A percentile compares a stretch with the other conserved stretches of the same genome.
phyloP scores from a whole-genome alignment of 2,329 filamentous ascomycete genomes.

The Cordyceps cateniannulata region DNA sequence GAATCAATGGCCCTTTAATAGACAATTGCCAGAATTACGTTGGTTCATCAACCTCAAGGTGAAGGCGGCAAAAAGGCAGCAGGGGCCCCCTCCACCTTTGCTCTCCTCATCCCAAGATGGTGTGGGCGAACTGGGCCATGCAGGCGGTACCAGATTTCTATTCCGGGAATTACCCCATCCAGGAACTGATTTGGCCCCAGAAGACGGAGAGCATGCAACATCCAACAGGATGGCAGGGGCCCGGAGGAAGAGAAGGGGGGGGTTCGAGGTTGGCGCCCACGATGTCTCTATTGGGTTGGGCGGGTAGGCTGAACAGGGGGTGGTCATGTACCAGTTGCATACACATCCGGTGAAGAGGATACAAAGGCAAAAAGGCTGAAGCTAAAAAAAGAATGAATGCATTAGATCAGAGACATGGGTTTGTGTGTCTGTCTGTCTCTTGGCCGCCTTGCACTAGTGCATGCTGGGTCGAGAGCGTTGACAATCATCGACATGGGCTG shows the following conservation, averaged over 20 bases:
- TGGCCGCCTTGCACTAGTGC: constrained; percentile 4
- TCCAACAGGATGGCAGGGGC: background rate
- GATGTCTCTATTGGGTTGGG: constrained; percentile 4
- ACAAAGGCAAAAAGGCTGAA: background rate
- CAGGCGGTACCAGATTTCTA: background rate
- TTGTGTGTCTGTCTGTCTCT: too few species aligned
- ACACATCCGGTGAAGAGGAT: background rate
- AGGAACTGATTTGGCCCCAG: background rate
- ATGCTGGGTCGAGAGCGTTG: background rate
- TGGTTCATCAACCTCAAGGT: constrained; percentile 4
- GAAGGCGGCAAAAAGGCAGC: background rate
- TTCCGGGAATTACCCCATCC: background rate
- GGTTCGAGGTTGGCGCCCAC: background rate
- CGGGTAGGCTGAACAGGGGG: background rate
- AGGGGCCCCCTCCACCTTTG: background rate
- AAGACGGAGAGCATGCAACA: background rate
- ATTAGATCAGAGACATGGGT: background rate
- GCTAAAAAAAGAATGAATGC: constrained; percentile 2
- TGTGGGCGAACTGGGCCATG: background rate
- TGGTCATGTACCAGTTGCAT: background rate
- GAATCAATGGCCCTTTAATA: constrained; percentile 8
- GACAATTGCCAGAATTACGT: background rate
- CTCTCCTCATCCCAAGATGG: constrained; percentile 1
- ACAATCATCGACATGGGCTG: background rate
- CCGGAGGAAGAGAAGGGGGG: background rate